Base-by-base conservation (phyloP, 495 filamentous ascomycete genomes). In the Aspergillus bertholletiae region DNA sequence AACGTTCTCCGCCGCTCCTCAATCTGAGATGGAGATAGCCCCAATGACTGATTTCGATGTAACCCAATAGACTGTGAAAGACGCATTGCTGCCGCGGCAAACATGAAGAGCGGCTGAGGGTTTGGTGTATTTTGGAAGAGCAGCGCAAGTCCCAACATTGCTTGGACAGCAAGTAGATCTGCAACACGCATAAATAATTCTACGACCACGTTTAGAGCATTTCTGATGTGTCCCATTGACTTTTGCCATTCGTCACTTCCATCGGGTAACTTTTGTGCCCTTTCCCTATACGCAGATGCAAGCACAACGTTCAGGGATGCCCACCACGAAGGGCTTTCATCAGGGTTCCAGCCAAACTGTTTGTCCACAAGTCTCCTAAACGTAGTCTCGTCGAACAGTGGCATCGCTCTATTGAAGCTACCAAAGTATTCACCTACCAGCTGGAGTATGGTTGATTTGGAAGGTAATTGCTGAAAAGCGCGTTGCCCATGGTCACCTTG, bases 41-140 rank as follows among this genome's bases (percentile, higher is more conserved):
- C 55, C 27, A 26, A 51, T 1, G 49, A 35, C 20, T 35, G 43
- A 7, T 54, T 55, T 9, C 54, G 52, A 44, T 65, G 62, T 27
- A 65, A 44, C 23, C 62, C 59, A n/a, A 65, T 57, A 23, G 59
- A 62, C 5, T 65, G 62, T 0, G 59, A 30, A 9, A 65, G 46
- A 8, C 62, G 59, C 39, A 65, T 56, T 7, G 62, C 62, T 2
- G 54, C 24, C 9, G 56, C 56, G 2, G 60, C 39, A 18, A 62
- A 53, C 51, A 65, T 65, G 23, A 59, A 65, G 12, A 60, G 32
- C 18, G 59, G 45, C 18, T 65, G 59, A 5, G 63, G 51, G 48
- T 65, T 65, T 13, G 56, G 59, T 13, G 63, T 63, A 11, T 55
- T 58, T 35, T 63, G 60, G 15, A 65, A 65, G 37, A 55, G 63